Base-by-base conservation (phyloP, 768 basidiomycete species). In the Agrocybe chaxingu region DNA sequence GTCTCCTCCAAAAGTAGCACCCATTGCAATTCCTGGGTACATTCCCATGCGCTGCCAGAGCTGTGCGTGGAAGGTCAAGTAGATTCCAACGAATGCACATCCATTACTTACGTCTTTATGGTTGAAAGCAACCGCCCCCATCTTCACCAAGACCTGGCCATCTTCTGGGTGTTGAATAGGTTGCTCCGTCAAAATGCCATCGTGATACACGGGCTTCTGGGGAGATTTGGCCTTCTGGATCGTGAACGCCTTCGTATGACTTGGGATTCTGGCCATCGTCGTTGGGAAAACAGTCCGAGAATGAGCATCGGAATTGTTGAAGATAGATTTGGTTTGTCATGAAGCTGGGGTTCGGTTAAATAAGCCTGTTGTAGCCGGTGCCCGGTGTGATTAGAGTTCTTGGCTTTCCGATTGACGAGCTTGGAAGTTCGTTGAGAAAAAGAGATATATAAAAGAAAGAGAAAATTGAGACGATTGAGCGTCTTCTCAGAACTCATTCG, bases 71-170 rank as follows among this genome's bases (percentile, higher is more conserved):
- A 62, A 44, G 34, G 18, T 49, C 18, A 38, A 29, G 1, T 16
- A 43, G 35, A 8, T 36, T 9, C 35, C 31, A 11, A 16, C 30
- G 45, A 34, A 34, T 47, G 24, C 7, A 11, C 3, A 11, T 4
- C 7, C 11, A 37, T 2, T 16, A 56, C 65, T 42, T 52, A 87
- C 87, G 58, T 90, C 89, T 60, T 85, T 75, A 59, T 84, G 89
- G 62, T 93, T 93, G 72, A 89, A 89, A 11, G 78, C 82, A 0
- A 76, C 87, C 10, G 89, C 87, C 13, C 69, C 72, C 45, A 90
- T 79, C 63, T 76, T 80, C 7, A 91, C 84, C 7, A 88, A 71
- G 0, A 91, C 64, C 64, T 91, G 72, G 2, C 80, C 85, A 0
- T 64, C 52, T 51, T 78, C 70, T 48, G 89, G 72, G 7, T 64